phyloP scores from a whole-genome alignment of 2,329 filamentous ascomycete species.

The Hypoxylon sp. region DNA sequence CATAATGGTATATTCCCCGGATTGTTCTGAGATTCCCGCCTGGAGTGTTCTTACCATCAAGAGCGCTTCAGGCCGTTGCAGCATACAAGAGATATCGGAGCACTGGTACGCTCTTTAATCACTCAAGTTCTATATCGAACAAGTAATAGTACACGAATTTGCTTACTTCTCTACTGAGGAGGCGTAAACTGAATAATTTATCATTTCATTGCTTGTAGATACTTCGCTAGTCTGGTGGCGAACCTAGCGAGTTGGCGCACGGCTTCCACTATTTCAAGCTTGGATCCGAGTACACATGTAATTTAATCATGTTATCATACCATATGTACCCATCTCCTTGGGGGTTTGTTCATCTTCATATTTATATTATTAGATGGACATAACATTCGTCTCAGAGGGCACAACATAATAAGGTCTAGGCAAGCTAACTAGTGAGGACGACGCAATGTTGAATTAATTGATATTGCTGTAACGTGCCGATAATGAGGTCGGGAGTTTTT shows the following conservation, averaged over 20 bases:
- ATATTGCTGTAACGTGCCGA: not conserved
- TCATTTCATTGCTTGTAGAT: conserved; percentile 3
- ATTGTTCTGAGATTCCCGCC: conserved; percentile 27
- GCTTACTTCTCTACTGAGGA: conserved; percentile 24
- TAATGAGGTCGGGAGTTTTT: not conserved
- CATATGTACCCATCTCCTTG: not conserved
- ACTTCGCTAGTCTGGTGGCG: not conserved
- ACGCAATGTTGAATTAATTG: not conserved
- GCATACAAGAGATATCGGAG: conserved; percentile 37
- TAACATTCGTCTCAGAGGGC: not conserved
- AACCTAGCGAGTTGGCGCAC: not conserved
- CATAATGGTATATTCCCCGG: conserved; percentile 33
- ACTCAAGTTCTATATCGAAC: conserved; percentile 19
- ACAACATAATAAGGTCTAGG: not conserved
- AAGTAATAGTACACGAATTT: conserved; percentile 33
- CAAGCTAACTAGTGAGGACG: not conserved
- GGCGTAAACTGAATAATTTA: conserved; percentile 2
- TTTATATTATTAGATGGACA: not conserved
- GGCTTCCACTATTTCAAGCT: not conserved
- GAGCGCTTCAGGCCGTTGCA: conserved; percentile 10
- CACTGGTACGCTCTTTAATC: conserved; percentile 39
- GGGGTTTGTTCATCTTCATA: not conserved
- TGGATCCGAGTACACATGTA: not conserved
- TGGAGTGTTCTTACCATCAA: conserved; percentile 11
- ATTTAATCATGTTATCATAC: conserved; percentile 5